A percentile compares a stretch with the other conserved stretches of the same genome.
Conservation (phyloP, 257 asterid species). For the Verbascum thapsus region DNA sequence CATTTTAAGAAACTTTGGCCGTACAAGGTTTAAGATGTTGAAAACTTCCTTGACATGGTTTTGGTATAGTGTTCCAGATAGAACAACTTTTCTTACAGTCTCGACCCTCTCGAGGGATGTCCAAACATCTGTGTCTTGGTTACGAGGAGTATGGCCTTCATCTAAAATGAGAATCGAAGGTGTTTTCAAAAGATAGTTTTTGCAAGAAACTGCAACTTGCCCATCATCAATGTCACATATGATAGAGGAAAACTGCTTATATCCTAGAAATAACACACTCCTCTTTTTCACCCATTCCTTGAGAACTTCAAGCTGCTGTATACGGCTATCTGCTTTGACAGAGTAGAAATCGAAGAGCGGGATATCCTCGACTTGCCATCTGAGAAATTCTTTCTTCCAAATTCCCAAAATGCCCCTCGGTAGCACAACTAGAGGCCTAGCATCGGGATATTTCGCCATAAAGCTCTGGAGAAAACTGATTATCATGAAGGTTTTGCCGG, state of each 20-base stretch:
- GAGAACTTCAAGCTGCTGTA: constrained; percentile 84
- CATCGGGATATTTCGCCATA: constrained; percentile 87
- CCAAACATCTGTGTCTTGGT: constrained; percentile 86
- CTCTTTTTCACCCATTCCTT: constrained; percentile 70
- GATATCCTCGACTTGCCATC: constrained; percentile 92
- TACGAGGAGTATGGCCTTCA: constrained; percentile 97
- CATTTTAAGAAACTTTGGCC: constrained; percentile 83
- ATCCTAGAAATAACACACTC: constrained; percentile 84
- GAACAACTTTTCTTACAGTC: constrained; percentile 86
- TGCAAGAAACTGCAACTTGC: constrained; percentile 59
- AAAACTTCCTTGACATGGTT: constrained; percentile 95
- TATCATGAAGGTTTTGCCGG: constrained; percentile 98
- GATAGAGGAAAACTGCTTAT: constrained; percentile 83
- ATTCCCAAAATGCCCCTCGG: constrained; percentile 86
- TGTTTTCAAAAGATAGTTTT: constrained; percentile 56
- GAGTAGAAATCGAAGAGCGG: constrained; percentile 87
- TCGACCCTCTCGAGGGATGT: constrained; percentile 88
- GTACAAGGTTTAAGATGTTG: constrained; percentile 90
- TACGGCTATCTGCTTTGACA: constrained; percentile 82
- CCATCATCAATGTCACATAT: constrained; percentile 63
- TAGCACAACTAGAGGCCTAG: constrained; percentile 92
- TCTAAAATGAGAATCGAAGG: constrained; percentile 85
- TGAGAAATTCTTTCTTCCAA: constrained; percentile 81
- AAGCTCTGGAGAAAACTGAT: constrained; percentile 95
- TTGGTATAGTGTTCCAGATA: constrained; percentile 93